Conservation (phyloP, 345 rosid genomes). For the Trapa bicornis region DNA sequence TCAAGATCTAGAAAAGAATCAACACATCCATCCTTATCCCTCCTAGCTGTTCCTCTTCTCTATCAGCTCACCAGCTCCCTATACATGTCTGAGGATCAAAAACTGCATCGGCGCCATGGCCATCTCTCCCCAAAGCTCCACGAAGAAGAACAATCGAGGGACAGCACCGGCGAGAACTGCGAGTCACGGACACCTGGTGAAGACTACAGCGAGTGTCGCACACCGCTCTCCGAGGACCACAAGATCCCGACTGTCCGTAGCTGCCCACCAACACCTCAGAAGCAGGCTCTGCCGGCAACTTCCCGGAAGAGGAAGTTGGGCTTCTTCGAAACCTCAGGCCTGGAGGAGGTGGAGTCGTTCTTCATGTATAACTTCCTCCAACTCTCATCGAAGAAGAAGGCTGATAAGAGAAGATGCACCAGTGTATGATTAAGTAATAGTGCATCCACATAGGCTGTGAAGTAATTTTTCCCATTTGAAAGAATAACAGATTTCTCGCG, state of each 20-base stretch:
- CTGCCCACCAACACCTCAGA: slow-evolving; percentile 49
- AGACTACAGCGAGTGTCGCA: slow-evolving; percentile 21
- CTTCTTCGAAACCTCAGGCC: slow-evolving; percentile 31
- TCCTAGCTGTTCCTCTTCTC: neutral
- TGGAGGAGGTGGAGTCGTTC: slow-evolving; percentile 43
- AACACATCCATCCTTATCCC: neutral
- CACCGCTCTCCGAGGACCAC: slow-evolving; percentile 33
- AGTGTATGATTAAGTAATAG: slow-evolving; percentile 17
- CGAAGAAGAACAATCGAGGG: neutral
- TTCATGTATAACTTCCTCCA: slow-evolving; percentile 20
- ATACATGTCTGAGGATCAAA: slow-evolving; percentile 10
- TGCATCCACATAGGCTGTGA: no score
- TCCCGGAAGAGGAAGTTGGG: slow-evolving; percentile 16
- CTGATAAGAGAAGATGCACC: slow-evolving; percentile 30
- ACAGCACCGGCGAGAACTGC: neutral
- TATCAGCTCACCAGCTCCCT: slow-evolving; percentile 5
- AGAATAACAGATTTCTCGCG: no score
- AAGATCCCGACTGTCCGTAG: slow-evolving; percentile 32
- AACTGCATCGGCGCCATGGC: neutral
- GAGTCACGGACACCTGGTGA: neutral
- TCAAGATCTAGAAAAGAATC: slow-evolving; percentile 10
- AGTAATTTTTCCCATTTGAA: no score
- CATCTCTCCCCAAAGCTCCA: neutral
- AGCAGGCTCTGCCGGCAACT: slow-evolving; percentile 12
- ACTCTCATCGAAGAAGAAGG: slow-evolving; percentile 3